These are phyloP conservation scores for Leucosporidium creatinivorum DNA, from an alignment of 768 basidiomycete genomes.

Conservation along the genomic window DNA sequence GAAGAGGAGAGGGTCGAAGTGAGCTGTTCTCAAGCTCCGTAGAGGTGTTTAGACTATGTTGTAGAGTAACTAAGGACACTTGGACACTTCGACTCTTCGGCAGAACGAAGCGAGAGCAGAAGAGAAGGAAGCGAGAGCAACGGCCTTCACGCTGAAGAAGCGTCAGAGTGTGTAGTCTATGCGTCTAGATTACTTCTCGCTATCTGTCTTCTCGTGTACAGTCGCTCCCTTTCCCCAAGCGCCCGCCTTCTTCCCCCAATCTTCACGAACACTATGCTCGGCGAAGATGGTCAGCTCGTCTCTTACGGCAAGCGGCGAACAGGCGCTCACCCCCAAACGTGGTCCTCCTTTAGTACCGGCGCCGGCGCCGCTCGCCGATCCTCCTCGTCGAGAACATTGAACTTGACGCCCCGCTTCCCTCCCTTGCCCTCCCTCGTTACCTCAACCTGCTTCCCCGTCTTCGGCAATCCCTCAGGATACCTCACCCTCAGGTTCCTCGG, in stretches of 20 bases:
- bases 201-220: slow-evolving; percentile 7
- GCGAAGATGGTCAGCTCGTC: neutral
- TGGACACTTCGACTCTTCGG: too few relatives aligned
- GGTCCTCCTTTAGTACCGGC: slow-evolving; percentile 16
- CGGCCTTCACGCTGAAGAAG: too few relatives aligned
- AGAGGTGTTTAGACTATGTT: too few relatives aligned
- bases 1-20: too few relatives aligned
- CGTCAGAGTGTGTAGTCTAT: too few relatives aligned
- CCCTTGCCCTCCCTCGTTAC: neutral
- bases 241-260: slow-evolving; percentile 27
- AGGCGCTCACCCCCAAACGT: slow-evolving; percentile 26
- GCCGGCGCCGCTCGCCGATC: neutral
- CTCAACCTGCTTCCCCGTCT: slow-evolving; percentile 13
- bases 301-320: neutral
- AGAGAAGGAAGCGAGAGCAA: too few relatives aligned
- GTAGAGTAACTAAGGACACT: too few relatives aligned
- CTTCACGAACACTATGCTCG: slow-evolving; percentile 8
- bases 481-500: slow-evolving; percentile 9
- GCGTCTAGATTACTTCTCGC: neutral
- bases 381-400: neutral
- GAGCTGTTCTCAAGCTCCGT: too few relatives aligned
- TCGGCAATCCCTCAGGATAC: slow-evolving; percentile 15
- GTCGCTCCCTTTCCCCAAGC: slow-evolving; percentile 26
- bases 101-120: too few relatives aligned
- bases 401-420: neutral